Evolutionary conservation across 192 early-diverging fungal genomes (phyloP).

Genomic region (Funneliformis geosporum): DNA sequence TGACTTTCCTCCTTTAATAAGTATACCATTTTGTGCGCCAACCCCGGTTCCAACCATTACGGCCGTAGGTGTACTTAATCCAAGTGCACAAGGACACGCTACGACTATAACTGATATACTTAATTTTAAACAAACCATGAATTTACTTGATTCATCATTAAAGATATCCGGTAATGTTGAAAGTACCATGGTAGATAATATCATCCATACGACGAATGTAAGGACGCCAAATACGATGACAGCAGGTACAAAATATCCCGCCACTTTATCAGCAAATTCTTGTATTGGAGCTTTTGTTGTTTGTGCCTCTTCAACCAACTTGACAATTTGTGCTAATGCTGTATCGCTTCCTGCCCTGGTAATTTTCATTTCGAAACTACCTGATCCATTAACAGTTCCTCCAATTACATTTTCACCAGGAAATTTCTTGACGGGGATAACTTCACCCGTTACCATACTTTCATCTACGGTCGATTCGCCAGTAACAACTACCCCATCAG

Average conservation of each 20-base stretch:
- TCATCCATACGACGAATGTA: slow-evolving; percentile 80
- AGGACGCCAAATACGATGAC: slow-evolving; percentile 72
- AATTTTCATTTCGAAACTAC: slow-evolving; percentile 84
- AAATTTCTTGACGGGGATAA: slow-evolving; percentile 72
- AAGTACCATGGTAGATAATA: slow-evolving; percentile 50
- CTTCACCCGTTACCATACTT: slow-evolving; percentile 94
- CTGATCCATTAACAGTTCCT: slow-evolving; percentile 93
- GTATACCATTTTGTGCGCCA: slow-evolving; percentile 90
- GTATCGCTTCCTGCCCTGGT: slow-evolving; percentile 88
- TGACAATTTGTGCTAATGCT: slow-evolving; percentile 88
- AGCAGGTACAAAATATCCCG: slow-evolving; percentile 89
- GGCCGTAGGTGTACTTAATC: slow-evolving; percentile 95
- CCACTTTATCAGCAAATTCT: slow-evolving; percentile 85
- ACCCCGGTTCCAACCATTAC: slow-evolving; percentile 99
- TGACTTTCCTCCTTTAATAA: slow-evolving; percentile 93
- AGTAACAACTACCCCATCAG: slow-evolving; percentile 77
- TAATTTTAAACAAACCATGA: slow-evolving; percentile 79
- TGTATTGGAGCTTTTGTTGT: slow-evolving; percentile 95
- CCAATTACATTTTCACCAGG: slow-evolving; percentile 73
- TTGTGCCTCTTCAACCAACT: slow-evolving; percentile 92
- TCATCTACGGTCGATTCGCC: slow-evolving; percentile 88
- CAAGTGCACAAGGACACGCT: slow-evolving; percentile 95
- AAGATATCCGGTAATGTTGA: slow-evolving; percentile 45
- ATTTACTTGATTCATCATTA: slow-evolving; percentile 57
- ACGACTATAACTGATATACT: slow-evolving; percentile 95